phyloP scores from a whole-genome alignment of 2,329 filamentous ascomycete genomes.

The Diaporthe caulivora region DNA sequence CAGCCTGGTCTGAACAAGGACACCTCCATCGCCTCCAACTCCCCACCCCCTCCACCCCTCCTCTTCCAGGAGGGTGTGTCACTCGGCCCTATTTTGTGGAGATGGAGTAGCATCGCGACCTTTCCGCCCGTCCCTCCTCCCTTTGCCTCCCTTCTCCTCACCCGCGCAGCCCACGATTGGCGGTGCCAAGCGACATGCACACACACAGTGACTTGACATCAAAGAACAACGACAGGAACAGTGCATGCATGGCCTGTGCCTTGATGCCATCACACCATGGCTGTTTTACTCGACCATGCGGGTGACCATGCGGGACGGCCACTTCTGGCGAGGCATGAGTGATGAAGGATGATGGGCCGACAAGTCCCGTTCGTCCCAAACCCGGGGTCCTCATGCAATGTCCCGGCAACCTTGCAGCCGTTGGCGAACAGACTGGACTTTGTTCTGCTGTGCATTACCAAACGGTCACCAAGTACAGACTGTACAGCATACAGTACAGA shows the following conservation, averaged over 20 bases:
- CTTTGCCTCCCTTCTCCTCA: background rate
- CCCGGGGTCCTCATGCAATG: conserved; percentile 25
- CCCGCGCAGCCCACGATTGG: background rate
- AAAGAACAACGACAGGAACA: background rate
- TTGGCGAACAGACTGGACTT: conserved; percentile 23
- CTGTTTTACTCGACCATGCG: conserved; percentile 26
- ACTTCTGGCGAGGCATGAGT: conserved; percentile 15
- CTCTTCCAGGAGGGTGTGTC: too few species aligned
- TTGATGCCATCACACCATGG: conserved; percentile 17
- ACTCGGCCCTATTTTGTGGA: conserved; percentile 26
- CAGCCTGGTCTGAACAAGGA: background rate
- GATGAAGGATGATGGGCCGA: conserved; percentile 28
- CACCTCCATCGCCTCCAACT: too few species aligned
- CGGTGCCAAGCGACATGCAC: conserved; percentile 7
- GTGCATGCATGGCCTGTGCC: background rate
- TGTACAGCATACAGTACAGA: background rate
- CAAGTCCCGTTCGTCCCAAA: conserved; percentile 26
- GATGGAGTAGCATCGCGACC: conserved; percentile 13
- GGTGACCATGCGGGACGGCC: background rate
- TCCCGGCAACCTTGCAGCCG: conserved; percentile 29
- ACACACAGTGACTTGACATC: background rate
- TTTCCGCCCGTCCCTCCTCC: background rate
- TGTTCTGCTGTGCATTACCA: background rate
- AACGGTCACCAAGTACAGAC: too few species aligned
- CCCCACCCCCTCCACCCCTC: too few species aligned